These are phyloP conservation scores for Spergularia marina DNA, from an alignment of 148 eudicot species.

Conservation along the genomic window DNA sequence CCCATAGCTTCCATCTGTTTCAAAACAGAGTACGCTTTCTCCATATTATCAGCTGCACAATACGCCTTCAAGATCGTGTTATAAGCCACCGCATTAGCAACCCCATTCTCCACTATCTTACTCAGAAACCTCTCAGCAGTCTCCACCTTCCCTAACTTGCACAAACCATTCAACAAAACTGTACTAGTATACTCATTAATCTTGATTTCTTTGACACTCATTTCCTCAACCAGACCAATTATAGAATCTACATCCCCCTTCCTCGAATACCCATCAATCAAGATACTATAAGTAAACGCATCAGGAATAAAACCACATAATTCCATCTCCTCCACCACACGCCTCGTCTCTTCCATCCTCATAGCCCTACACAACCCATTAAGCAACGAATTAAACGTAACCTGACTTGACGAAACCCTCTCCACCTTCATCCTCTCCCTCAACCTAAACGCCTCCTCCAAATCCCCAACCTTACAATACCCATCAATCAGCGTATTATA, in stretches of 20 bases:
- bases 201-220: constrained; percentile 35
- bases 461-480: constrained; percentile 63
- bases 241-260: constrained; percentile 43
- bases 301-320: constrained; percentile 57
- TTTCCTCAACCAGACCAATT: constrained; percentile 44
- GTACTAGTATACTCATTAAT: constrained; percentile 50
- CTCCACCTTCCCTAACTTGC: constrained; percentile 62
- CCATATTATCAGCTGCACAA: constrained; percentile 48
- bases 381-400: constrained; percentile 74
- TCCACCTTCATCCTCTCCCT: constrained; percentile 59
- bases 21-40: constrained; percentile 41
- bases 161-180: constrained; percentile 66
- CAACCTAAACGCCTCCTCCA: constrained; percentile 59
- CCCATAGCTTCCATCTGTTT: constrained; percentile 55
- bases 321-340: constrained; percentile 64
- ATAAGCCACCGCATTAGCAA: constrained; percentile 52
- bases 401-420: constrained; percentile 44
- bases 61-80: constrained; percentile 66
- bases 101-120: constrained; percentile 41
- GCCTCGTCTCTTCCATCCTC: constrained; percentile 55
- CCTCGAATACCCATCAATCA: constrained; percentile 66
- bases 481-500: constrained; percentile 84
- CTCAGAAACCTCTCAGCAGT: constrained; percentile 51
- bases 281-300: constrained; percentile 60
- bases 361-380: constrained; percentile 55